Conservation (phyloP, 2,329 filamentous ascomycete genomes). For the Fusarium protoensiforme region DNA sequence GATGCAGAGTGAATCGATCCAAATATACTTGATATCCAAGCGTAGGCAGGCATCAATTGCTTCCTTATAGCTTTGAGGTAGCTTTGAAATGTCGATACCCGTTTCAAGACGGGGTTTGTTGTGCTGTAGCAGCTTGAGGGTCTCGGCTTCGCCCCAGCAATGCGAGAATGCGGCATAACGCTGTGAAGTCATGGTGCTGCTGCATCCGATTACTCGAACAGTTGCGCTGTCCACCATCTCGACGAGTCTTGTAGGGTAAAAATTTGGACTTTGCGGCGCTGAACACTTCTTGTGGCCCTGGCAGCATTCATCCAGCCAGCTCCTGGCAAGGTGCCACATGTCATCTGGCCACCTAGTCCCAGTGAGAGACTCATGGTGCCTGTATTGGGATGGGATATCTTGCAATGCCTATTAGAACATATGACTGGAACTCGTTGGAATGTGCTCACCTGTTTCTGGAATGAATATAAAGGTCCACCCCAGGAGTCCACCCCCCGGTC, state of each 20-base stretch:
- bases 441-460: background rate
- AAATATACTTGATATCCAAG: background rate
- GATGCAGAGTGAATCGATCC: background rate
- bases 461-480: background rate
- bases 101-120: background rate
- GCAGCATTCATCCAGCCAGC: background rate
- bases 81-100: background rate
- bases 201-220: background rate
- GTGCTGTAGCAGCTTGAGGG: background rate
- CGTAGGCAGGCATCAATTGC: background rate
- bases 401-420: background rate
- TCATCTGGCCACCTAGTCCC: no score
- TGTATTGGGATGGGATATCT: background rate
- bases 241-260: constrained; percentile 1
- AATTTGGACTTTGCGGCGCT: background rate
- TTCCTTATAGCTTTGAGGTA: constrained; percentile 5
- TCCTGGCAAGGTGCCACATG: background rate
- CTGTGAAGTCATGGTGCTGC: background rate
- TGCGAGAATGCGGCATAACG: constrained; percentile 8
- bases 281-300: background rate
- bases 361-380: background rate
- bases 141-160: constrained; percentile 3
- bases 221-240: background rate
- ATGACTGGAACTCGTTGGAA: background rate
- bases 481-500: background rate